phyloP scores from a whole-genome alignment of 345 rosid genomes.

The Theobroma cacao region DNA sequence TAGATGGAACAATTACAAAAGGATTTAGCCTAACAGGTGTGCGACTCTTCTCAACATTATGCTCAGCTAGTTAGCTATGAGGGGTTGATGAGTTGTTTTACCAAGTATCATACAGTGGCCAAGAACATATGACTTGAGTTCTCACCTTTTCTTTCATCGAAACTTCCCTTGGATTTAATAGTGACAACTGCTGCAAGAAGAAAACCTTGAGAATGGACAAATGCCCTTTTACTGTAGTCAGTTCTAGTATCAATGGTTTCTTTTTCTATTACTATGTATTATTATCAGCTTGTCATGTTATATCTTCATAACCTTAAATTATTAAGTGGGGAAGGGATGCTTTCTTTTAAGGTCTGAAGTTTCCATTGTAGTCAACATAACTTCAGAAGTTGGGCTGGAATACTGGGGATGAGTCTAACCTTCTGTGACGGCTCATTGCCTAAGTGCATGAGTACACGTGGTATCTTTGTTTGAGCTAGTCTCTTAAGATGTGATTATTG shows the following conservation, averaged over 20 bases:
- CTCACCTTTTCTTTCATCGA: not conserved
- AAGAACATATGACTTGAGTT: not conserved
- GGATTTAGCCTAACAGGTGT: slow-evolving; percentile 54
- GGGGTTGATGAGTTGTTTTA: not conserved
- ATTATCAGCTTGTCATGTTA: not conserved
- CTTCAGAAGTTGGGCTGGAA: not conserved
- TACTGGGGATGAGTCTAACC: not conserved
- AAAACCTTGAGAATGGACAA: not conserved
- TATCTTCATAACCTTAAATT: not conserved
- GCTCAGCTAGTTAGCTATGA: not conserved
- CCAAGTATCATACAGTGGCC: not conserved
- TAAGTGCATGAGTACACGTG: not conserved
- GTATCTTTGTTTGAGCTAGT: not conserved
- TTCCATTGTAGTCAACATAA: not conserved
- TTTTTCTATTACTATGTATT: not conserved
- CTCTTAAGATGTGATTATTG: not conserved
- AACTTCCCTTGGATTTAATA: not conserved
- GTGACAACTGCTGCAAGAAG: not conserved
- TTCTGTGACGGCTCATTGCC: not conserved
- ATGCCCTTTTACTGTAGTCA: not conserved
- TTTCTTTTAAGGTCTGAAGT: not conserved
- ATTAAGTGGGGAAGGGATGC: not conserved
- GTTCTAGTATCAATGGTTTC: not conserved
- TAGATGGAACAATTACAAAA: slow-evolving; percentile 51
- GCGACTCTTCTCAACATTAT: not conserved